Base-by-base conservation (phyloP, 495 filamentous ascomycete genomes). In the Annulohypoxylon maeteangense region DNA sequence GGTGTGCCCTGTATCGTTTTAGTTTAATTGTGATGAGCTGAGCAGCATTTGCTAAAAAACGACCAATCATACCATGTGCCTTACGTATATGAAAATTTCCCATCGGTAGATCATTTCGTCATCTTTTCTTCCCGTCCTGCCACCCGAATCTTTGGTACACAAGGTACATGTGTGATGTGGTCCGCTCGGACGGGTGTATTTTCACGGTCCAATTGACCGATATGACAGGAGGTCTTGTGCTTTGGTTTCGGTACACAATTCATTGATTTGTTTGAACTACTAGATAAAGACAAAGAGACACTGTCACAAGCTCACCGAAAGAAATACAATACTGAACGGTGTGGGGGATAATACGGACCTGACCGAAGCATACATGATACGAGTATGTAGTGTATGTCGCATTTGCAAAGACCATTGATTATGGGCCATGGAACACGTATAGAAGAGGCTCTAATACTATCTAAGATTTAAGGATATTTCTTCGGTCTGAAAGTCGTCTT, bases 1-100 rank as follows among this genome's bases (percentile, higher is more conserved):
- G 40, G 40, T 44, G 29, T 65, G 42, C 27, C 40, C 16, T 16
- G 20, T 65, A 25, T 22, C 51, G 32, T 31, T 70, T 23, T n/a
- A 31, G 23, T 70, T 61, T 61, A 66, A 71, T 71, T 71, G 57
- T 29, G 68, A 71, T 71, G 48, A 53, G 62, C 68, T 65, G 62
- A 55, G 23, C 20, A 57, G 22, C 40, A 60, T 60, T 55, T 31
- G 31, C 23, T 23, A 38, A 23, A 22, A 51, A 57, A 16, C 18
- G 23, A 12, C 64, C 70, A 72, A 72, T 72, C 20, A 65, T 36
- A 40, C 11, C 14, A 22, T 29, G 23, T 45, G 60, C 31, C 54
- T 64, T 72, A 22, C 16, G 29, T 14, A 23, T 10, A 50, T 63
- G 42, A 54, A 63, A 72, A 51, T 67, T 67, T 60, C 53, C 65